phyloP scores from a whole-genome alignment of 352 stramenopile genomes.

The Elongisporangium anandrum region DNA sequence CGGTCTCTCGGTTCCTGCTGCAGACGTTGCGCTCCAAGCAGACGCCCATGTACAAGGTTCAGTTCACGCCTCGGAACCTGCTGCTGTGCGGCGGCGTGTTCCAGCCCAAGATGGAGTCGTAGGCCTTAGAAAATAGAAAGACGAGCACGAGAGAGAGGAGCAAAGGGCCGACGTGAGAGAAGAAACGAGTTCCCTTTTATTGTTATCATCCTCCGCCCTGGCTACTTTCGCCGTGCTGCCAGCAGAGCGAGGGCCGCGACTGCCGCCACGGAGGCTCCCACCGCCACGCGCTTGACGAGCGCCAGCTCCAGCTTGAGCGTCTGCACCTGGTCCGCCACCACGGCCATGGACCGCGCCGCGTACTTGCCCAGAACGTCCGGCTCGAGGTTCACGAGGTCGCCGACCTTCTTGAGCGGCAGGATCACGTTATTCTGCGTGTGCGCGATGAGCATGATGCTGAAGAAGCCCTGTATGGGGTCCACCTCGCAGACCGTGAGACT shows the following conservation, averaged over 20 bases:
- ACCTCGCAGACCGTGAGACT: slow-evolving; percentile 96
- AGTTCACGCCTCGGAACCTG: slow-evolving; percentile 81
- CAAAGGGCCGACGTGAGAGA: slow-evolving; percentile 12
- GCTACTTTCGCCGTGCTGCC: slow-evolving; percentile 13
- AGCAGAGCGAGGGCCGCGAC: slow-evolving; percentile 21
- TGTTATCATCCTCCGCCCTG: background rate
- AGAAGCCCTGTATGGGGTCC: slow-evolving; percentile 84
- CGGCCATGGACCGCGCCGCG: slow-evolving; percentile 68
- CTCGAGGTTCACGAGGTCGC: slow-evolving; percentile 90
- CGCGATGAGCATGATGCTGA: slow-evolving; percentile 98
- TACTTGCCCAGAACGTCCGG: slow-evolving; percentile 92
- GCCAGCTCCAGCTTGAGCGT: slow-evolving; percentile 48
- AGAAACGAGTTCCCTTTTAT: background rate
- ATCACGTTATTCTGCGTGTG: slow-evolving; percentile 98
- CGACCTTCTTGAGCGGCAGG: slow-evolving; percentile 89
- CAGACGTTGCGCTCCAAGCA: slow-evolving; percentile 85
- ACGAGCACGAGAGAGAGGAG: slow-evolving; percentile 12
- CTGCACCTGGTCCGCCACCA: slow-evolving; percentile 55
- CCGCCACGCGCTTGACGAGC: slow-evolving; percentile 22
- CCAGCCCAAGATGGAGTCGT: slow-evolving; percentile 49
- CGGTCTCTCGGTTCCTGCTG: slow-evolving; percentile 68
- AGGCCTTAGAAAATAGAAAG: slow-evolving; percentile 9
- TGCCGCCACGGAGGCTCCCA: slow-evolving; percentile 20
- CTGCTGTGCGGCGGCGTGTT: slow-evolving; percentile 73
- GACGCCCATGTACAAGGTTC: slow-evolving; percentile 77